phyloP scores from a whole-genome alignment of 1,139 yeast genomes.

The Protomyces macrosporus region DNA sequence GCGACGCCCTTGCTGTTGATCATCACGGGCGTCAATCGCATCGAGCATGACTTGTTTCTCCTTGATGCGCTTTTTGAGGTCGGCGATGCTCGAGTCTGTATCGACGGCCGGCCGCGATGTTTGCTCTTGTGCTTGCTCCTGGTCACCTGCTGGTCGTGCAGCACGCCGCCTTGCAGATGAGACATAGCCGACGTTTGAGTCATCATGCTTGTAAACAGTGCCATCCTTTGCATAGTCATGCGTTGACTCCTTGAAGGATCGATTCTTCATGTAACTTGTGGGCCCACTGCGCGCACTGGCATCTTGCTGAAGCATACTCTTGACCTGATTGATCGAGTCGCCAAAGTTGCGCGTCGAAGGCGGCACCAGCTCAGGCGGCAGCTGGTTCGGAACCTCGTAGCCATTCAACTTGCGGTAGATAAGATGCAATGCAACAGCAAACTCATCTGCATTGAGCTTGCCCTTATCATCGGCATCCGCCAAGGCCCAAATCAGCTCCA shows the following conservation, averaged over 20 bases:
- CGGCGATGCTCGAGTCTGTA: conserved; percentile 32
- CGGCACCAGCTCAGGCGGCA: conserved; percentile 40
- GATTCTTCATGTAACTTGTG: conserved; percentile 31
- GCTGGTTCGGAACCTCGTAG: conserved; percentile 58
- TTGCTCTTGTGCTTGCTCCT: background rate
- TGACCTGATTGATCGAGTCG: conserved; percentile 50
- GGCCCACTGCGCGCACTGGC: conserved; percentile 29
- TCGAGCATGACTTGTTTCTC: conserved; percentile 67
- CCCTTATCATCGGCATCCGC: conserved; percentile 89
- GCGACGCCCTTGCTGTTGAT: conserved; percentile 42
- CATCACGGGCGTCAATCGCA: conserved; percentile 68
- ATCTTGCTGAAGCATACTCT: conserved; percentile 43
- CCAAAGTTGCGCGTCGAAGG: conserved; percentile 55
- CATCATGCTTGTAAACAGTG: conserved; percentile 62
- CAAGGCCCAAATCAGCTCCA: conserved; percentile 90
- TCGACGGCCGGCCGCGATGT: background rate
- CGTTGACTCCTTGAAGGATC: conserved; percentile 33
- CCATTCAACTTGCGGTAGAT: conserved; percentile 83
- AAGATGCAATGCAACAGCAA: conserved; percentile 86
- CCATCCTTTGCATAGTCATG: conserved; percentile 46
- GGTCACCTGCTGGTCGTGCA: background rate
- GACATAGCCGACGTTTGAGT: conserved; percentile 55
- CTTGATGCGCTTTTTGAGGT: conserved; percentile 55
- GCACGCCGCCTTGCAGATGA: conserved; percentile 54
- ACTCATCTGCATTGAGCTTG: conserved; percentile 71